Percentiles rank a stretch among this genome's conserved stretches.
These are phyloP conservation scores for Silene latifolia DNA, from an alignment of 148 eudicot genomes.

Conservation along the genomic window DNA sequence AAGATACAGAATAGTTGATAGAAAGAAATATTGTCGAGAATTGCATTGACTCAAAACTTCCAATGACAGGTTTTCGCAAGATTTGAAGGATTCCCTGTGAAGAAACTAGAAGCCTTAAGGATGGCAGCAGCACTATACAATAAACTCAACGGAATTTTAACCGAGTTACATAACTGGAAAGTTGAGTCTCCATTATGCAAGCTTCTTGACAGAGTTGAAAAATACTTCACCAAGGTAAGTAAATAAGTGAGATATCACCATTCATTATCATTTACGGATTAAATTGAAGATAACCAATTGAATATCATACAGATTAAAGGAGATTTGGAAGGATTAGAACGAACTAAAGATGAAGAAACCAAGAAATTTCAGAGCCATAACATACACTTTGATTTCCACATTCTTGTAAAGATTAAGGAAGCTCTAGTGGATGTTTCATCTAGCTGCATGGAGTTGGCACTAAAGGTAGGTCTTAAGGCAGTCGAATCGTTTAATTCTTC, in stretches of 20 bases:
- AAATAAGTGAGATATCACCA: not conserved
- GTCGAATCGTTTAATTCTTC: too few species aligned
- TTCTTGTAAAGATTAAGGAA: slow-evolving; percentile 77
- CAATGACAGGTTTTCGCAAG: slow-evolving; percentile 63
- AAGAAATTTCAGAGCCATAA: slow-evolving; percentile 85
- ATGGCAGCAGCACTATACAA: slow-evolving; percentile 79
- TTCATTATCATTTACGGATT: not conserved
- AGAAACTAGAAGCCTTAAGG: slow-evolving; percentile 83
- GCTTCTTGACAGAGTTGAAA: slow-evolving; percentile 72
- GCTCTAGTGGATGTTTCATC: slow-evolving; percentile 91
- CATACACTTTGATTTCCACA: slow-evolving; percentile 75
- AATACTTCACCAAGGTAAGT: slow-evolving; percentile 84
- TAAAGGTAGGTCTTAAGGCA: slow-evolving; percentile 46
- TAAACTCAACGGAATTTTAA: slow-evolving; percentile 55
- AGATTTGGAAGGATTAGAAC: slow-evolving; percentile 71
- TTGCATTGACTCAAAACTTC: not conserved
- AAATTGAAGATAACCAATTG: not conserved
- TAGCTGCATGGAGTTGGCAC: slow-evolving; percentile 86
- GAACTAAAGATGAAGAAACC: slow-evolving; percentile 88
- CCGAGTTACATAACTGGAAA: slow-evolving; percentile 71
- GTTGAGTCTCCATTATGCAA: slow-evolving; percentile 63
- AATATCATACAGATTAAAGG: slow-evolving; percentile 54
- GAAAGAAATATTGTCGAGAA: not conserved
- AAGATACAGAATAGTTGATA: too few species aligned
- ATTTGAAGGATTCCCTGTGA: slow-evolving; percentile 83